phyloP scores from a whole-genome alignment of 192 early-diverging fungal species.

The Coemansia javaensis region DNA sequence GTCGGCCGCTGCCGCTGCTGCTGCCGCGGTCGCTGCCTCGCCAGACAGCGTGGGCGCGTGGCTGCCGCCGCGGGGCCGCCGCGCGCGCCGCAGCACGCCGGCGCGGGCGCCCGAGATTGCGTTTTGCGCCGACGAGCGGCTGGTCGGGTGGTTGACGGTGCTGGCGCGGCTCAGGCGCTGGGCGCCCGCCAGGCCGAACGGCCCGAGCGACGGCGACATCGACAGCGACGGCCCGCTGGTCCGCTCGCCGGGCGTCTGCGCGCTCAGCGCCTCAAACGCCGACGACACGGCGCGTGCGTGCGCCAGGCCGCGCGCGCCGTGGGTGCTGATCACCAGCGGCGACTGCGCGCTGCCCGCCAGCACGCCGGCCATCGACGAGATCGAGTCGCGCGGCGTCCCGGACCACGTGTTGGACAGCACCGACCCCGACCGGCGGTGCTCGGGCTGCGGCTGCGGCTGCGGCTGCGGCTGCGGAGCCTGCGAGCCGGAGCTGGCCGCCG shows the following conservation, averaged over 20 bases:
- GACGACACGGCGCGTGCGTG: constrained; percentile 45
- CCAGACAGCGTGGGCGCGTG: constrained; percentile 12
- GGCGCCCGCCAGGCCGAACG: constrained; percentile 1
- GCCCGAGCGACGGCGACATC: constrained; percentile 20
- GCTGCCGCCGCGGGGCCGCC: constrained; percentile 8
- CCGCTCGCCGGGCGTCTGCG: constrained; percentile 3
- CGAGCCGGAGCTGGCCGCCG: constrained; percentile 21
- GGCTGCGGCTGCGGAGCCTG: constrained; percentile 17
- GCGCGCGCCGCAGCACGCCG: constrained; percentile 17
- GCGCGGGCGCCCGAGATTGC: constrained; percentile 1
- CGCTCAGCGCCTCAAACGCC: constrained; percentile 35
- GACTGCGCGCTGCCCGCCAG: constrained; percentile 19
- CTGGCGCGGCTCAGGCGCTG: constrained; percentile 8
- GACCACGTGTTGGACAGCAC: constrained; percentile 21
- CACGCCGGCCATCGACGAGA: not conserved
- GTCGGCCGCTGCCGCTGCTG: not conserved
- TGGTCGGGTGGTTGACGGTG: constrained; percentile 2
- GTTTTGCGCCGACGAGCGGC: not conserved
- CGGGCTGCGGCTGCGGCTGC: not conserved
- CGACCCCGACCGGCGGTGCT: constrained; percentile 24
- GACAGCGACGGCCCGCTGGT: constrained; percentile 10
- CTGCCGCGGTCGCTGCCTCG: constrained; percentile 4
- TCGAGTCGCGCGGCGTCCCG: not conserved
- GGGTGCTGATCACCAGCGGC: not conserved
- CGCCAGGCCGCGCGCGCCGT: constrained; percentile 22